phyloP scores from a whole-genome alignment of 768 basidiomycete species.

The Trametes maxima region DNA sequence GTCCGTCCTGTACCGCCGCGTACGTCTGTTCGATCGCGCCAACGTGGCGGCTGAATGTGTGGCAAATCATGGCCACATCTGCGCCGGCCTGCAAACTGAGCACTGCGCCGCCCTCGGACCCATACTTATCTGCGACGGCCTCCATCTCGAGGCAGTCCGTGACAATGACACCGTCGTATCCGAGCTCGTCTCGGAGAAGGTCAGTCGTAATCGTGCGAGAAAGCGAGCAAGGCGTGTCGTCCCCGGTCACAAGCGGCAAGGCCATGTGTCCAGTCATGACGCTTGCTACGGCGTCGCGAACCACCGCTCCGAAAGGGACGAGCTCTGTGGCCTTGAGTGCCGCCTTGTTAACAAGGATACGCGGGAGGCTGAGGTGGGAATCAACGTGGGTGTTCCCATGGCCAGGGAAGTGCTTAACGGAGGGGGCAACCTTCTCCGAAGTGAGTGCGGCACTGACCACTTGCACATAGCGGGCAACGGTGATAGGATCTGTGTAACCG shows the following conservation, averaged over 20 bases:
- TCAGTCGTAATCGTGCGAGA: slow-evolving; percentile 53
- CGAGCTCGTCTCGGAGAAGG: slow-evolving; percentile 52
- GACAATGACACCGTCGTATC: slow-evolving; percentile 61
- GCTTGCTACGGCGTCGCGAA: slow-evolving; percentile 47
- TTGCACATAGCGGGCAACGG: slow-evolving; percentile 50
- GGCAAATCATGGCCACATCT: slow-evolving; percentile 78
- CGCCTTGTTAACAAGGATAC: slow-evolving; percentile 51
- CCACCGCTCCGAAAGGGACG: slow-evolving; percentile 56
- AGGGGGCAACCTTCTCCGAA: slow-evolving; percentile 55
- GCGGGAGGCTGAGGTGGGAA: slow-evolving; percentile 67
- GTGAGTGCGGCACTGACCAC: slow-evolving; percentile 54
- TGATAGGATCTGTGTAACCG: slow-evolving; percentile 47
- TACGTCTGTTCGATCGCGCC: slow-evolving; percentile 57
- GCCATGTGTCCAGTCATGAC: slow-evolving; percentile 81
- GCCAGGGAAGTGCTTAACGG: slow-evolving; percentile 73
- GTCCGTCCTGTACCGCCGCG: slow-evolving; percentile 49
- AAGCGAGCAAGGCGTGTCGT: slow-evolving; percentile 61
- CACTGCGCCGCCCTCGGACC: slow-evolving; percentile 56
- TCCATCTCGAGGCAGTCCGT: slow-evolving; percentile 83
- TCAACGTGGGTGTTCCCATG: slow-evolving; percentile 76
- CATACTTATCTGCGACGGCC: slow-evolving; percentile 56
- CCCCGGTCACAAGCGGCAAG: slow-evolving; percentile 56
- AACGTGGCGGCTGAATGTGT: slow-evolving; percentile 54
- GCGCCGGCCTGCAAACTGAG: slow-evolving; percentile 62
- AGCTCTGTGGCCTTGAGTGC: slow-evolving; percentile 53